Conservation (phyloP, 2,329 filamentous ascomycete species). For the Colletotrichum eleusines region DNA sequence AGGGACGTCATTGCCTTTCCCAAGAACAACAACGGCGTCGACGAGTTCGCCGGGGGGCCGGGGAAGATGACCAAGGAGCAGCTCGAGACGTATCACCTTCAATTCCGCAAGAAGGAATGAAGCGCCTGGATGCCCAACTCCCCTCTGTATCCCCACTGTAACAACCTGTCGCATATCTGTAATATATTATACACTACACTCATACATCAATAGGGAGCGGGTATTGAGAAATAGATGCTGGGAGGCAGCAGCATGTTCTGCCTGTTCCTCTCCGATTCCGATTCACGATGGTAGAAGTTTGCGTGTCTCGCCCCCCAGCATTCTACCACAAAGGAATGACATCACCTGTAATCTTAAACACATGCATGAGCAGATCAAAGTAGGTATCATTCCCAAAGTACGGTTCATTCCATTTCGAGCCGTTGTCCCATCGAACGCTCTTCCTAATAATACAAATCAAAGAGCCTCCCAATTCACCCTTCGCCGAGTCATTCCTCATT, state of each 20-base stretch:
- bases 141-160: not conserved
- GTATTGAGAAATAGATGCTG: not conserved
- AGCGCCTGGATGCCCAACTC: not conserved
- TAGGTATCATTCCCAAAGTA: not conserved
- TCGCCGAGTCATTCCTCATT: not conserved
- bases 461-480: not conserved
- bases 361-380: not conserved
- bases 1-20: constrained; percentile 97
- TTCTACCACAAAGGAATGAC: not conserved
- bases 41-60: constrained; percentile 84
- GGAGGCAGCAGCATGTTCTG: not conserved
- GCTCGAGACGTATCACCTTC: constrained; percentile 61
- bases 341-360: not conserved
- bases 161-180: not conserved
- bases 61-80: constrained; percentile 72
- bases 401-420: no score
- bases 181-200: not conserved
- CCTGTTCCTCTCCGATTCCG: not conserved
- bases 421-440: not conserved
- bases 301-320: not conserved
- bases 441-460: constrained; percentile 25
- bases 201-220: not conserved
- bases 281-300: not conserved
- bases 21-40: constrained; percentile 91
- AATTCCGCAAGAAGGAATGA: constrained; percentile 42